Percentiles rank a stretch among this genome's conserved stretches.
phyloP scores from a whole-genome alignment of 2,329 filamentous ascomycete genomes.

The Botrytis fragariae region DNA sequence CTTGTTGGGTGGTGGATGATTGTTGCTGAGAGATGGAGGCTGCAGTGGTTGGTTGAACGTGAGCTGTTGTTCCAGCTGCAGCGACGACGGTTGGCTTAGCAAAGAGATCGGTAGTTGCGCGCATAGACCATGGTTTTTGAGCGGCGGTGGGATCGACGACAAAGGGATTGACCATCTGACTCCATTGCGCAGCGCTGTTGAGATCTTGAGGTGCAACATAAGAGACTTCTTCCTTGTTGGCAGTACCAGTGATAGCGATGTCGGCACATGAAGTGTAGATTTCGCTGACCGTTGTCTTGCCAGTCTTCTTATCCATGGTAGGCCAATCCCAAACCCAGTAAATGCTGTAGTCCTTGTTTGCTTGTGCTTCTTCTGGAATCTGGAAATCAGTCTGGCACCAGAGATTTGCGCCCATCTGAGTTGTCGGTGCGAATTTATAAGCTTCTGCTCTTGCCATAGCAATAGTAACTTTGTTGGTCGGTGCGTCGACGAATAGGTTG shows the following conservation, averaged over 20 bases:
- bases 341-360: conserved; percentile 68
- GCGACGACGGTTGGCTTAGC: conserved; percentile 2
- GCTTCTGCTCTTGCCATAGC: conserved; percentile 51
- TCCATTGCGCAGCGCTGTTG: conserved; percentile 22
- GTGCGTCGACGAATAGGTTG: neutral
- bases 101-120: conserved; percentile 12
- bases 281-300: conserved; percentile 50
- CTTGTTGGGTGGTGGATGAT: neutral
- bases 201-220: conserved; percentile 18
- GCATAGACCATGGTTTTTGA: conserved; percentile 10
- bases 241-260: conserved; percentile 39
- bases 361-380: conserved; percentile 64
- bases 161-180: conserved; percentile 33
- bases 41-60: neutral
- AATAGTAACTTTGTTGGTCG: neutral
- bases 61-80: neutral
- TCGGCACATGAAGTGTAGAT: conserved; percentile 60
- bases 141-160: conserved; percentile 27
- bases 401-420: conserved; percentile 52
- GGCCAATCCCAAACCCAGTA: conserved; percentile 99
- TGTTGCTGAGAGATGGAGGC: neutral
- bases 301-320: conserved; percentile 47
- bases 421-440: conserved; percentile 51
- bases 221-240: conserved; percentile 11
- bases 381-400: conserved; percentile 80